Conservation (phyloP, 441 rosid genomes). For the Omphalea diandra region DNA sequence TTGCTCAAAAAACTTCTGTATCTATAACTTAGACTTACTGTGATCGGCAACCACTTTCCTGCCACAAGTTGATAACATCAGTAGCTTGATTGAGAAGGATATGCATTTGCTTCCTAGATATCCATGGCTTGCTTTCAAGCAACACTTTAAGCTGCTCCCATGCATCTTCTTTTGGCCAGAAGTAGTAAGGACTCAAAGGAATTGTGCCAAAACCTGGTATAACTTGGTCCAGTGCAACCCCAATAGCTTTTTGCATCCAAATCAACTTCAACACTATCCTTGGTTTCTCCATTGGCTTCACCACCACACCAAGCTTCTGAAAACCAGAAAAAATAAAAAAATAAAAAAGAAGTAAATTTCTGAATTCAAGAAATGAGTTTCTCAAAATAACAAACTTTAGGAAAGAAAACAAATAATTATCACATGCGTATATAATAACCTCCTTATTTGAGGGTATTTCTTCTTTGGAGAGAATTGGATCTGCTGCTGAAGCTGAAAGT, state of each 20-base stretch:
- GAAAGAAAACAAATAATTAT: neutral
- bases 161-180: constrained; percentile 87
- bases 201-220: constrained; percentile 73
- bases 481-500: constrained; percentile 32
- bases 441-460: constrained; percentile 24
- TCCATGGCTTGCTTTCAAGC: constrained; percentile 87
- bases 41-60: constrained; percentile 50
- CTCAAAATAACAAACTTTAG: neutral
- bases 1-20: constrained; percentile 7
- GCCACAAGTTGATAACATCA: constrained; percentile 85
- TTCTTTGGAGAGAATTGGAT: constrained; percentile 27
- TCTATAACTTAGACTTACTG: constrained; percentile 23
- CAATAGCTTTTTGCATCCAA: constrained; percentile 87
- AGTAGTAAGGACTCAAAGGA: constrained; percentile 81
- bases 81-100: constrained; percentile 88
- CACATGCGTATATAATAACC: constrained; percentile 38
- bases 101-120: constrained; percentile 66
- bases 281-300: constrained; percentile 70
- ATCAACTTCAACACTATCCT: constrained; percentile 74
- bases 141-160: constrained; percentile 80
- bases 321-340: neutral
- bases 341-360: too few species aligned
- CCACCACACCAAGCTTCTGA: constrained; percentile 68
- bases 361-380: neutral
- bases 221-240: constrained; percentile 70